Percentiles rank a stretch among this genome's conserved stretches.
phyloP scores from a whole-genome alignment of 2,329 filamentous ascomycete species.

The Hypoxylon sp. region DNA sequence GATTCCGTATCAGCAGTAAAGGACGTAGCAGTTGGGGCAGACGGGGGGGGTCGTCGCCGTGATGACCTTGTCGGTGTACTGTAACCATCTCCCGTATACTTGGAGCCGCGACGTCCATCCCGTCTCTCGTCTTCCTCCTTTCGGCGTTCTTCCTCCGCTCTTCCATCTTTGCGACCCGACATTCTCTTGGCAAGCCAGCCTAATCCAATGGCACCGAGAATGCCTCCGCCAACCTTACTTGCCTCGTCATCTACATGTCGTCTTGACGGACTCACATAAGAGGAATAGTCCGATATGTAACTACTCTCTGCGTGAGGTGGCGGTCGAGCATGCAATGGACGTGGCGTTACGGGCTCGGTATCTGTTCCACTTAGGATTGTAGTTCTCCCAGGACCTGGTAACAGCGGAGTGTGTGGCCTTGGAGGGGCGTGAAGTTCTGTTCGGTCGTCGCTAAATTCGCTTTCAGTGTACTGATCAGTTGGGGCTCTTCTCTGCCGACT shows the following conservation, averaged over 20 bases:
- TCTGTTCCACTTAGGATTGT: conserved; percentile 64
- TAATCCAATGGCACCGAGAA: conserved; percentile 74
- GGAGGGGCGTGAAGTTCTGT: conserved; percentile 51
- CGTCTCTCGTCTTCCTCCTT: conserved; percentile 66
- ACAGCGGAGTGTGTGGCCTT: conserved; percentile 59
- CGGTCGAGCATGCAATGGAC: conserved; percentile 62
- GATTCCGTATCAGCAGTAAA: conserved; percentile 55
- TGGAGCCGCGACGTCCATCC: conserved; percentile 73
- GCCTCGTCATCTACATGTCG: conserved; percentile 62
- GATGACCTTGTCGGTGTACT: conserved; percentile 62
- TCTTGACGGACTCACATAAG: conserved; percentile 74
- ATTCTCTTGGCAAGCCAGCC: conserved; percentile 79
- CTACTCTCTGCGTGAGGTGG: conserved; percentile 60
- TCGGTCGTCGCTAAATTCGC: conserved; percentile 64
- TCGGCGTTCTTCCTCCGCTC: conserved; percentile 65
- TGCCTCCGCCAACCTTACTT: conserved; percentile 69
- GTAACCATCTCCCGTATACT: conserved; percentile 78
- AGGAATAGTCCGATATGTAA: conserved; percentile 71
- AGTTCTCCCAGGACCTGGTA: conserved; percentile 65
- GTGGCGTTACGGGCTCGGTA: conserved; percentile 63
- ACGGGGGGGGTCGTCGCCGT: conserved; percentile 51
- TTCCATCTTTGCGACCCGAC: conserved; percentile 69
- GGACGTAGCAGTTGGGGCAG: conserved; percentile 51
- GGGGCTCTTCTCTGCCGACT: conserved; percentile 52
- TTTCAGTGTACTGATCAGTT: conserved; percentile 57